Evolutionary conservation across 805 yeast species (phyloP).

Genomic region (Candida nonsorbophila): DNA sequence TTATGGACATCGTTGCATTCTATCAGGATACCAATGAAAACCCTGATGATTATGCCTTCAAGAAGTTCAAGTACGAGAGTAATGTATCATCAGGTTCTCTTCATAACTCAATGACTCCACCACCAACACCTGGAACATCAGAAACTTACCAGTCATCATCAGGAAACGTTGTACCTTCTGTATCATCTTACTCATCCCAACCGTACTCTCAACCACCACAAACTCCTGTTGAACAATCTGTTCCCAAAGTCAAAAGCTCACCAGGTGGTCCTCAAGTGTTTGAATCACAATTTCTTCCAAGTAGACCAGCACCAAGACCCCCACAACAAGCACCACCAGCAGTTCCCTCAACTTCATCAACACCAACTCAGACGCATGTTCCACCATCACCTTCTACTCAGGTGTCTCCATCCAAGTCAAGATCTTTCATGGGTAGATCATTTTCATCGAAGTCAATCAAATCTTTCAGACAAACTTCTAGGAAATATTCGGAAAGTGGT

Average conservation of each 20-base stretch:
- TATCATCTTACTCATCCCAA: no score
- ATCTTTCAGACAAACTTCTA: constrained; percentile 17
- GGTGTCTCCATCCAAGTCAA: constrained; percentile 7
- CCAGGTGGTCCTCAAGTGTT: constrained; percentile 5
- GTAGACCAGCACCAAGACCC: constrained; percentile 67
- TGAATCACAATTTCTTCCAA: constrained; percentile 52
- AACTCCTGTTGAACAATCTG: constrained; percentile 2
- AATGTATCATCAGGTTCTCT: constrained; percentile 19
- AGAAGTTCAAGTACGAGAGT: constrained; percentile 30
- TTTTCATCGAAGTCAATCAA: constrained; percentile 34
- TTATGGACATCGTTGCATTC: constrained; percentile 83
- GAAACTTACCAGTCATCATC: constrained; percentile 1
- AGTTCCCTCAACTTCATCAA: constrained; percentile 3
- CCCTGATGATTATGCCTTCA: constrained; percentile 39
- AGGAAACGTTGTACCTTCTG: no score
- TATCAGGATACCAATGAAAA: constrained; percentile 56
- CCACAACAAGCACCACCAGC: constrained; percentile 17
- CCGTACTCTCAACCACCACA: constrained; percentile 1
- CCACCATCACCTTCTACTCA: constrained; percentile 3
- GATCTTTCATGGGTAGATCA: constrained; percentile 24
- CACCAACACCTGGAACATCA: constrained; percentile 17
- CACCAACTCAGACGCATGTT: constrained; percentile 1
- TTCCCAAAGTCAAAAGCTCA: no score
- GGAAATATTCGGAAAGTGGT: constrained; percentile 13
- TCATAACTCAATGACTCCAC: constrained; percentile 22